phyloP scores from a whole-genome alignment of 768 basidiomycete genomes.

The Mycena amicta region DNA sequence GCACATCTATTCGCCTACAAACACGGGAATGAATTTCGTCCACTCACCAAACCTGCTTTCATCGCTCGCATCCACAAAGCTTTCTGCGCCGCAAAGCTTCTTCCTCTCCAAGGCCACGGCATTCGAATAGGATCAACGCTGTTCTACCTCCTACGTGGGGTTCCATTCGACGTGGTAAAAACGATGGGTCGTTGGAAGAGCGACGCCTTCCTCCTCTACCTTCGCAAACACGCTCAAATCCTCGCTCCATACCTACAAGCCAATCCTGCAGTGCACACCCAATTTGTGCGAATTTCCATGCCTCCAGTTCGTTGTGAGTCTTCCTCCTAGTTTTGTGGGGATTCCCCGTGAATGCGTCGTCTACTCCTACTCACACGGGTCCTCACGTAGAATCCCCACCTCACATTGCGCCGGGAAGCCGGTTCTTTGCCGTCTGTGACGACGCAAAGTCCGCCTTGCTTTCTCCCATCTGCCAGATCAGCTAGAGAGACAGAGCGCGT shows the following conservation, averaged over 20 bases:
- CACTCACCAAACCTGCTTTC: constrained; percentile 4
- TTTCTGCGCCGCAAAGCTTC: neutral
- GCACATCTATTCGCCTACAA: constrained; percentile 35
- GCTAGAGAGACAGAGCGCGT: too few relatives aligned
- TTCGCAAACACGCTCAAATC: constrained; percentile 29
- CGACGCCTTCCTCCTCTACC: constrained; percentile 32
- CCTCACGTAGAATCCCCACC: neutral
- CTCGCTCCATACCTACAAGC: constrained; percentile 31
- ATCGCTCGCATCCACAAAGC: constrained; percentile 1
- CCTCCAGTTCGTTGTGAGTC: constrained; percentile 19
- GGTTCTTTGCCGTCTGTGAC: too few relatives aligned
- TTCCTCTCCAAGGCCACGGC: constrained; percentile 30
- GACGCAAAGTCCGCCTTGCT: too few relatives aligned
- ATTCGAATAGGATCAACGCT: constrained; percentile 31
- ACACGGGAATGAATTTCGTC: neutral
- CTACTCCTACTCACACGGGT: constrained; percentile 10
- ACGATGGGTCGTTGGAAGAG: constrained; percentile 35
- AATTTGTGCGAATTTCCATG: constrained; percentile 8
- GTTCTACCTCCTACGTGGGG: constrained; percentile 29
- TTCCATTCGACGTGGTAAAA: constrained; percentile 33
- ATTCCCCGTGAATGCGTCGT: constrained; percentile 18
- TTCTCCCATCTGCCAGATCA: too few relatives aligned
- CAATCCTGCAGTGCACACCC: constrained; percentile 13
- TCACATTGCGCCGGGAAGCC: neutral
- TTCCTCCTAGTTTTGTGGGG: constrained; percentile 6